Evolutionary conservation across 805 yeast genomes (phyloP), one percentile per base, ranked within the genome.

Genomic region (Ascoidea asiatica): DNA sequence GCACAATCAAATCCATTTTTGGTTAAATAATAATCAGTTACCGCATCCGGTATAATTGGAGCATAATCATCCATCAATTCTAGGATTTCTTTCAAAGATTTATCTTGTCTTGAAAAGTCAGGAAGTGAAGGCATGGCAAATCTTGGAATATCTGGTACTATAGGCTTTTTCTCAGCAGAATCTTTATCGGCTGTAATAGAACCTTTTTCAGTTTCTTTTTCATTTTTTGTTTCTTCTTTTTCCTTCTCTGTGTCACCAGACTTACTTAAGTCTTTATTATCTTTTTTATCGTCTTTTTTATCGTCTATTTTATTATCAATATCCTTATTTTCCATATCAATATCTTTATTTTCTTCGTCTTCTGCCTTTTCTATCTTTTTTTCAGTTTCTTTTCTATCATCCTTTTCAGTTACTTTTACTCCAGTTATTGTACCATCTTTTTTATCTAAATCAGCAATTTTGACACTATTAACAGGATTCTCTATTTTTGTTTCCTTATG

Each of bases 31-130:
- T 88, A 92, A 57, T 90, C 97, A 0, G 95, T 84, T 8, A 92
- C 97, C 0, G 95, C 89, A 58, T 92, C 97, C 0, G 98, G 98
- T 38, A 92, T 92, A 33, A 90, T 81, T 2, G 98, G 98, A 3
- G 95, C 86, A 58, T 81, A 87, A 47, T 88, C 96, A 51, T 87
- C 95, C 90, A 92, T 81, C 69, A 88, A 68, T 33, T 81, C 82
- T 22, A 92, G 67, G 35, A 92, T 79, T 53, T 92, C 97, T 53
- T 81, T 77, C 44, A 92, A 65, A 0, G 92, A 79, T 55, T 83
- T 84, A 56, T 87, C 95, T 53, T 82, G 81, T 52, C 87, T 69
- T 1, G 87, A 73, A 42, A 81, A 66, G 45, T 79, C 86, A 0
- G 88, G 86, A 5, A 80, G 59, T 38, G 71, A 80, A 36, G 75